Base-by-base conservation (phyloP, 1,139 yeast species). In the Sugiyamaella novakii region DNA sequence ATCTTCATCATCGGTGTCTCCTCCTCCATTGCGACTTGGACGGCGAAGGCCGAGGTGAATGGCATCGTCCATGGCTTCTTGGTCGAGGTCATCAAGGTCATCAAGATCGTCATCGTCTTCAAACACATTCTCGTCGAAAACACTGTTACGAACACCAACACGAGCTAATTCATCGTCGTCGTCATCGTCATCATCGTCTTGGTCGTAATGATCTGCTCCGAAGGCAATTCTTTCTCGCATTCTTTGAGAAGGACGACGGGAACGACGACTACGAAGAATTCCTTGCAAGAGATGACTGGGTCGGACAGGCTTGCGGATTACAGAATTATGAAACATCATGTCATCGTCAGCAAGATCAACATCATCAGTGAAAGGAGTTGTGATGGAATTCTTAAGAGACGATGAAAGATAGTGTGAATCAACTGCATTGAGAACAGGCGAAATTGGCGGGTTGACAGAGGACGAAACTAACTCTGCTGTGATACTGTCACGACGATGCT, bases 1-100 rank as follows among this genome's bases (percentile, higher is more conserved):
- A 68, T 89, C 97, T 66, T 89, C 98, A 63, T 91, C 97, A 67
- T 89, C 98, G 0, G 96, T 87, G 60, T 87, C 83, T 11, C 53
- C 57, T 7, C 47, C 37, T 7, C 49, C 42, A 33, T 35, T 30
- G 17, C 49, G 51, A 31, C 39, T 41, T 40, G 31, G 39, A 6
- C 52, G 46, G 11, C 51, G 45, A 35, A 43, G 3, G 43, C 19
- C 28, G n/a, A 33, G 28, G 27, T 42, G 46, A 17, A 47, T 50
- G 18, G 51, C 47, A 41, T 37, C 52, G 14, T 44, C 49, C 37
- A 43, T 24, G 19, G 46, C 51, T 12, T 47, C 51, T 17, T 39
- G 43, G 29, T 46, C 49, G 30, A 31, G 39, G 3, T 31, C 39
- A 19, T 42, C 46, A 15, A 42, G 39, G 25, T 42, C 46, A 11